Evolutionary conservation across 495 filamentous ascomycete genomes (phyloP), one percentile per base, ranked within the genome.

Genomic region (Terfezia boudieri): DNA sequence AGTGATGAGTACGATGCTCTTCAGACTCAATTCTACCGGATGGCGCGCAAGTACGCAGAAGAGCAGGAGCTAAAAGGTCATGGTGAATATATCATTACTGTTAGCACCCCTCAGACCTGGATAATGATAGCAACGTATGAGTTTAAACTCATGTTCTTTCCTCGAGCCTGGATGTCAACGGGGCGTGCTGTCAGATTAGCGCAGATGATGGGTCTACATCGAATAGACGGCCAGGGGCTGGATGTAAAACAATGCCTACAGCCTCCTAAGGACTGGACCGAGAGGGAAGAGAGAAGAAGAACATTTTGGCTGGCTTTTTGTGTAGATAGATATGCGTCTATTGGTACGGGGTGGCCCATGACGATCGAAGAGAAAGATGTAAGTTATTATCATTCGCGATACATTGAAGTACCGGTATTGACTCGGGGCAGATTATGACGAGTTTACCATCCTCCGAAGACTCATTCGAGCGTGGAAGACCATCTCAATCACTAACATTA

Each of bases 91-190:
- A 80, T 86, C 58, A 81, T 96, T 54, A 84, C 80, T 10, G 70
- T 94, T 20, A 81, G 78, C 23, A 79, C 90, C 61, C 79, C 78
- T 37, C 92, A 96, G 67, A 75, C 84, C 2, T 90, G 92, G 76
- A 68, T 79, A 9, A 69, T 99, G 5, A 75, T 93, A 52, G 74
- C 78, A 4, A 76, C 74, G 0, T 95, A 93, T 61, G 90, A 99
- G 64, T 96, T 95, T 65, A 92, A 87, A 68, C 82, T 84, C 75
- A 95, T 99, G 84, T 93, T 84, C 66, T 99, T 99, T 59, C 90
- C 90, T 2, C 73, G 92, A 43, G 92, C 92, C 4, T 99, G 90
- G 90, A 75, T 95, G 68, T 94, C 83, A 55, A 79, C 82, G 9
- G 92, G 89, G 14, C 75, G 84, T 52, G 82, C 80, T 2, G 75